Percentiles rank a stretch among this genome's conserved stretches.
phyloP scores from a whole-genome alignment of 176 grass and related monocot species.

The Aegilops speltoides region DNA sequence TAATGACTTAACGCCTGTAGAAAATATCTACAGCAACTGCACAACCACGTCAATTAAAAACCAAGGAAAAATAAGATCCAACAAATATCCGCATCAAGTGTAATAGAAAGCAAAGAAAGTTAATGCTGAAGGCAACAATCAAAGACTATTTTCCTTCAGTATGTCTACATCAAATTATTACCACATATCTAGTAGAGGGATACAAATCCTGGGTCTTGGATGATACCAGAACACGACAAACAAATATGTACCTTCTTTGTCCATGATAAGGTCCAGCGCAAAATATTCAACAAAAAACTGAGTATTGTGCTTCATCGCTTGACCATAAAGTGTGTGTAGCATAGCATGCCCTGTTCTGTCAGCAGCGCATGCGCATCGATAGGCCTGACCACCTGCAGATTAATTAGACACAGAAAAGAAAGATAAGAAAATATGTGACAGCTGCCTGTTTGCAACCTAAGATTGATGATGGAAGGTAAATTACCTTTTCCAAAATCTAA shows the following conservation, averaged over 20 bases:
- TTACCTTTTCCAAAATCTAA: constrained; percentile 98
- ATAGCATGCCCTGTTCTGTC: constrained; percentile 97
- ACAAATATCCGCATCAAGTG: background rate
- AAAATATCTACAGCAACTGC: constrained; percentile 4
- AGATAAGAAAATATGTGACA: constrained; percentile 12
- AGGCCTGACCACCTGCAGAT: constrained; percentile 23
- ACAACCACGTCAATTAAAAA: background rate
- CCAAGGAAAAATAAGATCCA: background rate
- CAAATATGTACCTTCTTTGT: constrained; percentile 52
- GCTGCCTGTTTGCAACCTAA: constrained; percentile 2
- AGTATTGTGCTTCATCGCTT: constrained; percentile 98
- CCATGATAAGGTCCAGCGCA: constrained; percentile 75
- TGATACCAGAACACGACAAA: background rate
- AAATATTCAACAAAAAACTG: constrained; percentile 89
- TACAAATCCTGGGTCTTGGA: background rate
- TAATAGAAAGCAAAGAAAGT: constrained; percentile 8
- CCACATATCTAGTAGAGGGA: background rate
- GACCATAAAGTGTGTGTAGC: constrained; percentile 93
- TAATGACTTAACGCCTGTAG: background rate
- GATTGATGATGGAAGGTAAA: background rate
- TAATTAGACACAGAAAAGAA: constrained; percentile 7
- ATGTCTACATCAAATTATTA: background rate
- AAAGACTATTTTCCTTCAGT: background rate
- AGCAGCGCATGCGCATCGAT: constrained; percentile 51
- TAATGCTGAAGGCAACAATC: background rate